phyloP scores from a whole-genome alignment of 257 asterid genomes.

The Solanum pinnatisectum region DNA sequence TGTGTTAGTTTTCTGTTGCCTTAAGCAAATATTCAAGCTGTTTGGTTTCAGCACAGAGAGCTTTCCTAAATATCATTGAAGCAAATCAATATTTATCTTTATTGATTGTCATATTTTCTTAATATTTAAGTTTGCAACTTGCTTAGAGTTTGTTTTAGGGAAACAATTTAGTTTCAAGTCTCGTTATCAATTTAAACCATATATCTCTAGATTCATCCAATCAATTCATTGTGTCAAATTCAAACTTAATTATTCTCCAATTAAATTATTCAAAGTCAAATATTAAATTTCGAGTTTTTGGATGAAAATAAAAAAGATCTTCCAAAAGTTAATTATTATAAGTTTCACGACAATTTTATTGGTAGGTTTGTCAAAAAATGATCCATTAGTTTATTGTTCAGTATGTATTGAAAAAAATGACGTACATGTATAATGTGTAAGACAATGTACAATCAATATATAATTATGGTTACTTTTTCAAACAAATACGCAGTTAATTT shows the following conservation, averaged over 20 bases:
- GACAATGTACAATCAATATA: not conserved
- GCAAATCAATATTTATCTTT: not conserved
- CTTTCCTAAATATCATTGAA: not conserved
- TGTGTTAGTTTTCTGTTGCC: not conserved
- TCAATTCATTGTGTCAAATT: not conserved
- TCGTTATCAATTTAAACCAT: not conserved
- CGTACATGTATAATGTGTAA: not conserved
- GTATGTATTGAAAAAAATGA: not conserved
- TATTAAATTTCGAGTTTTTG: not conserved
- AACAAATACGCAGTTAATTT: not conserved
- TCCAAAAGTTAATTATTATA: too few relatives aligned
- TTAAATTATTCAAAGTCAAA: not conserved
- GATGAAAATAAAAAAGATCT: too few relatives aligned
- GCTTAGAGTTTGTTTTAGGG: not conserved
- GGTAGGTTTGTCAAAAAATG: not conserved
- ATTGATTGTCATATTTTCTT: not conserved
- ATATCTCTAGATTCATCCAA: not conserved
- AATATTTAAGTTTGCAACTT: not conserved
- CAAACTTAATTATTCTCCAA: not conserved
- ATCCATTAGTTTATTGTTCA: not conserved
- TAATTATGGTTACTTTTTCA: not conserved
- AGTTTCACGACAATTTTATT: too few relatives aligned
- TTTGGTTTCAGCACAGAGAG: not conserved
- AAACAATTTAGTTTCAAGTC: not conserved
- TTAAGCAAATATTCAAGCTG: not conserved